phyloP scores from a whole-genome alignment of 495 filamentous ascomycete genomes.

The Podospora bellae-mahoneyi region DNA sequence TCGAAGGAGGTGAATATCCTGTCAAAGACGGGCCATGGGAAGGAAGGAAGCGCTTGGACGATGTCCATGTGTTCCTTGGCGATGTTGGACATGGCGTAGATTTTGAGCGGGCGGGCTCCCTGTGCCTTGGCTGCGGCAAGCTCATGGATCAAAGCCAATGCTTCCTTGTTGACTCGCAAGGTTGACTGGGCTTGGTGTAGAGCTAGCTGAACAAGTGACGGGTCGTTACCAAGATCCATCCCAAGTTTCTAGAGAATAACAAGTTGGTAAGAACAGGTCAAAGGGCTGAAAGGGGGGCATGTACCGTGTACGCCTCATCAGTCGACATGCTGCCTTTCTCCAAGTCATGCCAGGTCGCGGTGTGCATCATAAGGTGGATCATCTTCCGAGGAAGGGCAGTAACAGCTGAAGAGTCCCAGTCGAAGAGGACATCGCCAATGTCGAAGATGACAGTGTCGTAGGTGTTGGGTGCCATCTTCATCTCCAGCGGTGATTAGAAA shows the following conservation, averaged over 20 bases:
- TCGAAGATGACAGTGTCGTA: constrained; percentile 3
- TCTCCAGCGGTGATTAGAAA: too few relatives aligned
- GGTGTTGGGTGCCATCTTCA: background rate
- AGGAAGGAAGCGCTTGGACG: background rate
- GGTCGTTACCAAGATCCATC: background rate
- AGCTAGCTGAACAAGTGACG: background rate
- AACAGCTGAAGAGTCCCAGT: constrained; percentile 3
- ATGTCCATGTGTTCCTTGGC: background rate
- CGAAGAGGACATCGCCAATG: background rate
- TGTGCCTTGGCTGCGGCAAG: background rate
- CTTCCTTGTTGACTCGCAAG: background rate
- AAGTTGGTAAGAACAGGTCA: too few relatives aligned
- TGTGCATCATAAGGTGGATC: constrained; percentile 1
- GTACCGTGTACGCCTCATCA: constrained; percentile 3
- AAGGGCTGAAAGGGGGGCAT: background rate
- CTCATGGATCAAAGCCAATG: background rate
- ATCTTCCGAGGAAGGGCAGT: background rate
- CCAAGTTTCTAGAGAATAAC: background rate
- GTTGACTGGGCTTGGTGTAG: constrained; percentile 4
- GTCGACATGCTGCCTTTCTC: background rate
- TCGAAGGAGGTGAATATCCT: constrained; percentile 18
- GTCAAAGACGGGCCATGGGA: constrained; percentile 28
- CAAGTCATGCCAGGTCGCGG: background rate
- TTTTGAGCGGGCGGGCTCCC: background rate
- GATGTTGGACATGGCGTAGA: constrained; percentile 8